Evolutionary conservation across 768 basidiomycete genomes (phyloP).

Genomic region (Pleurotus cornucopiae): DNA sequence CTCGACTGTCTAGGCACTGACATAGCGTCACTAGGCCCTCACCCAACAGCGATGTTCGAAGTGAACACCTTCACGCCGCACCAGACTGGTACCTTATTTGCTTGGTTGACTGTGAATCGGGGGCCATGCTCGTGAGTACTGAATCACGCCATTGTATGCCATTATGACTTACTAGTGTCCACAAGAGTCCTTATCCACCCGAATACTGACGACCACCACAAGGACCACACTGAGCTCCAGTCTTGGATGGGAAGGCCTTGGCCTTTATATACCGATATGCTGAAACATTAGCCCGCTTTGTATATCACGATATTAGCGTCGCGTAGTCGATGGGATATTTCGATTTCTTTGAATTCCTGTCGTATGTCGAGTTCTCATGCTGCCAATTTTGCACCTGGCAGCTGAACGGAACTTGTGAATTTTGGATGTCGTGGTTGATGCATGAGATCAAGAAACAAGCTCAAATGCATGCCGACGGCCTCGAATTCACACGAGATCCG

Average conservation of each 20-base stretch:
- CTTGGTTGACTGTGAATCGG: constrained; percentile 63
- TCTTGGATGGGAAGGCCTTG: constrained; percentile 66
- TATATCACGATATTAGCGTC: too few relatives aligned
- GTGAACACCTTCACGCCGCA: constrained; percentile 64
- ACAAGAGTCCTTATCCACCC: constrained; percentile 67
- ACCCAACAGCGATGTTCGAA: constrained; percentile 71
- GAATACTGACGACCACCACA: constrained; percentile 52
- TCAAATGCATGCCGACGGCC: neutral
- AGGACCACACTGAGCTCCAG: constrained; percentile 59
- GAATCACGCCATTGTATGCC: constrained; percentile 1
- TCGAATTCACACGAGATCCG: constrained; percentile 7
- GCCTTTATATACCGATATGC: constrained; percentile 43
- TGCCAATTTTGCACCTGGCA: too few relatives aligned
- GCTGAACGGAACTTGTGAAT: too few relatives aligned
- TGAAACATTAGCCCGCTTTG: constrained; percentile 18
- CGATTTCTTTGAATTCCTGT: too few relatives aligned
- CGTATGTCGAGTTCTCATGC: too few relatives aligned
- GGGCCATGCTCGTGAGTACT: constrained; percentile 65
- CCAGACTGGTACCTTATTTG: constrained; percentile 65
- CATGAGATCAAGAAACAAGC: neutral
- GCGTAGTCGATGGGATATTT: too few relatives aligned
- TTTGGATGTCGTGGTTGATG: neutral
- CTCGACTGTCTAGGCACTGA: neutral
- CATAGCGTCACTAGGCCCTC: constrained; percentile 39
- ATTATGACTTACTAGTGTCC: constrained; percentile 4